Evolutionary conservation across 2,329 filamentous ascomycete species (phyloP), one percentile per base, ranked within the genome.

Genomic region (Colletotrichum sp.): DNA sequence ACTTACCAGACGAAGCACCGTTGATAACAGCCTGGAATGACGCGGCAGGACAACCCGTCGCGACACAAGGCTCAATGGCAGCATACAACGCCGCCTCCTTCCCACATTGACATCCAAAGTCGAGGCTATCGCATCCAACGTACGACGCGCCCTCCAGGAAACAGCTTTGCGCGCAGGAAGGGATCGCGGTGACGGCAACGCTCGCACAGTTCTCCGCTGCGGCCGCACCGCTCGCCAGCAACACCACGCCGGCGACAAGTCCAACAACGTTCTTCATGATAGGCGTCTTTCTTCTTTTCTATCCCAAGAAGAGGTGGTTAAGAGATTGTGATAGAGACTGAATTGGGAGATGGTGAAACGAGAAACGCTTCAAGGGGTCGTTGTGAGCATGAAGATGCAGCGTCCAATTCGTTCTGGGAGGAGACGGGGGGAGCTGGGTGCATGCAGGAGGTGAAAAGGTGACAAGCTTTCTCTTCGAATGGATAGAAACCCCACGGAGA

Each of bases 91-190:
- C 78, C 28, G 76, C 72, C 7, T 78, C 79, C 15, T 78, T 69
- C 18, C 79, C 69, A 68, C 81, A 83, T 30, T 82, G 81, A 26
- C 81, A 83, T 10, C 77, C 77, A 52, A 80, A 83, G 75, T 83
- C 82, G 28, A 71, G 44, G 24, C 78, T 74, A 28, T 72, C 79
- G 69, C 82, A 83, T 39, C 79, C 81, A 16, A 83, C 78, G 2
- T 73, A 71, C 1, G 80, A 79, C n/a, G 81, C 81, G 24, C 79
- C 79, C n/a, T 77, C 77, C 6, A 77, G 60, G 77, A 83, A 83
- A 76, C 82, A 83, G 16, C 77, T 57, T 26, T 82, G 79, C 21
- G 81, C 81, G 26, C 81, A 83, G 3, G 75, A 68, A 4, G 81
- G 81, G 44, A 83, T 79, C 10, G 79, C 81, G 28, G 79, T 72